phyloP scores from a whole-genome alignment of 306 rosid genomes.

The Herpetospermum pedunculosum region DNA sequence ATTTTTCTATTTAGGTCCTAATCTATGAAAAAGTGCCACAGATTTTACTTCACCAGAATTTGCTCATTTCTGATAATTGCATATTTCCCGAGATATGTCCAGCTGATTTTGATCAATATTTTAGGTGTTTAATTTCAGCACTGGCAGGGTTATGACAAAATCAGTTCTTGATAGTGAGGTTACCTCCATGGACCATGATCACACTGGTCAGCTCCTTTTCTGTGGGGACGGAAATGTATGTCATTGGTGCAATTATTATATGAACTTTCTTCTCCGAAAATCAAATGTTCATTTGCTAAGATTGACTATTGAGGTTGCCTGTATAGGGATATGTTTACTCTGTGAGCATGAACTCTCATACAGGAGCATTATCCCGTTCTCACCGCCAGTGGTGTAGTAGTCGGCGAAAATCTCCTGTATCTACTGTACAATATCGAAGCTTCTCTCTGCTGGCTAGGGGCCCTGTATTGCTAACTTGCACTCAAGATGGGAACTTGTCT shows the following conservation, averaged over 20 bases:
- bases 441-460: conserved; percentile 85
- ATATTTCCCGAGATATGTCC: not conserved
- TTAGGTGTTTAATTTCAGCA: conserved; percentile 95
- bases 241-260: conserved; percentile 7
- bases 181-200: conserved; percentile 84
- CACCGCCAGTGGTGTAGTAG: conserved; percentile 65
- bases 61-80: not conserved
- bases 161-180: conserved; percentile 62
- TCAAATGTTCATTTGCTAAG: conserved; percentile 12
- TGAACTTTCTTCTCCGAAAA: conserved; percentile 10
- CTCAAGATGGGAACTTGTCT: conserved; percentile 82
- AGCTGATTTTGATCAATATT: conserved; percentile 15
- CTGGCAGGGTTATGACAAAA: conserved; percentile 77
- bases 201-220: conserved; percentile 80
- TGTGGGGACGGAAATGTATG: conserved; percentile 78
- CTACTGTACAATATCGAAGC: conserved; percentile 81
- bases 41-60: not conserved
- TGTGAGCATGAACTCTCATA: conserved; percentile 72
- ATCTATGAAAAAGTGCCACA: not conserved
- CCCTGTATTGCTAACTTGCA: conserved; percentile 82
- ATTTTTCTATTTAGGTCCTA: not conserved
- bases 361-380: conserved; percentile 75
- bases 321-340: conserved; percentile 83
- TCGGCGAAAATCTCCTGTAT: conserved; percentile 66
- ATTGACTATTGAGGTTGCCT: conserved; percentile 20